Evolutionary conservation across 2,329 filamentous ascomycete genomes (phyloP).

Genomic region (Pyrenochaeta sp.): DNA sequence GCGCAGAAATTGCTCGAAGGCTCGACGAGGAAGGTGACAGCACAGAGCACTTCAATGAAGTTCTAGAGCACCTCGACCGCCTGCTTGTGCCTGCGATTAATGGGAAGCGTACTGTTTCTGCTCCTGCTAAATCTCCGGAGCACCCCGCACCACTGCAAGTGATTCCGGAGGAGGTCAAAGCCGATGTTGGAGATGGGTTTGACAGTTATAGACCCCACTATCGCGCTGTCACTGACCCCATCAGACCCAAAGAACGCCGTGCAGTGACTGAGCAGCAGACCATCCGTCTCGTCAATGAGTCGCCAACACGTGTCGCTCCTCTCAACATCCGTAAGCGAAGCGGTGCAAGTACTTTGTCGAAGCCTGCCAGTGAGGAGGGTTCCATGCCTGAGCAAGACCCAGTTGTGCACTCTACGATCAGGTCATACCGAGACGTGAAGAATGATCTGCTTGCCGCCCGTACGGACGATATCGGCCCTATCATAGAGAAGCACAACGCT

Average conservation of each 20-base stretch:
- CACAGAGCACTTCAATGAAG: slow-evolving; percentile 64
- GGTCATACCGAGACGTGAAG: slow-evolving; percentile 30
- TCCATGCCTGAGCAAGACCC: slow-evolving; percentile 26
- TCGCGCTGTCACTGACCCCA: slow-evolving; percentile 56
- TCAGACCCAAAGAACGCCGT: slow-evolving; percentile 38
- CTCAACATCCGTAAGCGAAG: slow-evolving; percentile 64
- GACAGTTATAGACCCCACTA: slow-evolving; percentile 36
- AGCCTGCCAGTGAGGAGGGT: slow-evolving; percentile 16
- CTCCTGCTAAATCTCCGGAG: slow-evolving; percentile 47
- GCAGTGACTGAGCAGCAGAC: slow-evolving; percentile 52
- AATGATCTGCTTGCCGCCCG: slow-evolving; percentile 28
- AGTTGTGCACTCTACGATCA: slow-evolving; percentile 16
- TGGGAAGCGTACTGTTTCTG: slow-evolving; percentile 57
- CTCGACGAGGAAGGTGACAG: slow-evolving; percentile 56
- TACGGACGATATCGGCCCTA: slow-evolving; percentile 12
- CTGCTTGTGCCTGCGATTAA: slow-evolving; percentile 58
- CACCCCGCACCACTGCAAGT: slow-evolving; percentile 54
- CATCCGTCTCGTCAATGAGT: slow-evolving; percentile 65
- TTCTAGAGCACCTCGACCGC: slow-evolving; percentile 68
- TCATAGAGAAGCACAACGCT: slow-evolving; percentile 33
- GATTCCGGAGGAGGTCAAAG: slow-evolving; percentile 61
- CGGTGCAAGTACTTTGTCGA: slow-evolving; percentile 41
- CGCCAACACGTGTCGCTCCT: slow-evolving; percentile 61
- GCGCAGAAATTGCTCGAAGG: slow-evolving; percentile 64
- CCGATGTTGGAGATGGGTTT: slow-evolving; percentile 45